Evolutionary conservation across 2,329 filamentous ascomycete species (phyloP).

Genomic region (Dothideomycetes sp.): DNA sequence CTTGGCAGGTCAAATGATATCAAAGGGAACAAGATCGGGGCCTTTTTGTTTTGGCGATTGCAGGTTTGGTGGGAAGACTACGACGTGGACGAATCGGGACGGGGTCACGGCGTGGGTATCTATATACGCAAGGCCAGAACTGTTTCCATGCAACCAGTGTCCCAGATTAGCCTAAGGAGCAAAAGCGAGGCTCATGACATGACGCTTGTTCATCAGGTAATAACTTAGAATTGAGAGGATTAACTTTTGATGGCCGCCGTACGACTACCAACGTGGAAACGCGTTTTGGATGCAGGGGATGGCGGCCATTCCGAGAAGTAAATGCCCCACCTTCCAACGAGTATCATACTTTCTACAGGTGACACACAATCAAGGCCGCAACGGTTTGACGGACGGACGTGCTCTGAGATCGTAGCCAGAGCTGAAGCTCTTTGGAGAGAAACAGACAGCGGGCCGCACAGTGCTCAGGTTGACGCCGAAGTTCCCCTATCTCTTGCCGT

Average conservation of each 20-base stretch:
- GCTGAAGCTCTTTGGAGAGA: too few relatives aligned
- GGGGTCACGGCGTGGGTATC: slow-evolving; percentile 8
- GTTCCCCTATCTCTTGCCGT: too few relatives aligned
- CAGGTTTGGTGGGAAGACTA: slow-evolving; percentile 9
- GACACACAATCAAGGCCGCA: neutral
- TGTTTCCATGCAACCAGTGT: slow-evolving; percentile 10
- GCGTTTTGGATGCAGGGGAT: slow-evolving; percentile 8
- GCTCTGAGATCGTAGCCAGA: too few relatives aligned
- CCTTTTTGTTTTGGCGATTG: slow-evolving; percentile 4
- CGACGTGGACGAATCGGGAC: slow-evolving; percentile 15
- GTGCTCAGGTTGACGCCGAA: neutral
- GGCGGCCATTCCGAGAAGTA: slow-evolving; percentile 10
- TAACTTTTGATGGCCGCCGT: slow-evolving; percentile 11
- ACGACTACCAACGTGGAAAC: slow-evolving; percentile 10
- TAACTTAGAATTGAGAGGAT: slow-evolving; percentile 11
- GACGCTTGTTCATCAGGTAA: slow-evolving; percentile 10
- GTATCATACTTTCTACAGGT: slow-evolving; percentile 10
- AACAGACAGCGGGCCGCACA: neutral
- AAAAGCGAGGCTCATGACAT: slow-evolving; percentile 12
- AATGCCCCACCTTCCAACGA: slow-evolving; percentile 12
- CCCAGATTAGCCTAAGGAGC: slow-evolving; percentile 9
- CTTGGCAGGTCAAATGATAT: slow-evolving; percentile 10
- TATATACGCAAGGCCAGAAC: slow-evolving; percentile 11
- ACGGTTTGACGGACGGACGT: slow-evolving; percentile 5
- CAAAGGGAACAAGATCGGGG: neutral